A percentile compares a stretch with the other conserved stretches of the same genome.
Conservation (phyloP, 2,329 filamentous ascomycete species). For the Fusarium staphyleae region DNA sequence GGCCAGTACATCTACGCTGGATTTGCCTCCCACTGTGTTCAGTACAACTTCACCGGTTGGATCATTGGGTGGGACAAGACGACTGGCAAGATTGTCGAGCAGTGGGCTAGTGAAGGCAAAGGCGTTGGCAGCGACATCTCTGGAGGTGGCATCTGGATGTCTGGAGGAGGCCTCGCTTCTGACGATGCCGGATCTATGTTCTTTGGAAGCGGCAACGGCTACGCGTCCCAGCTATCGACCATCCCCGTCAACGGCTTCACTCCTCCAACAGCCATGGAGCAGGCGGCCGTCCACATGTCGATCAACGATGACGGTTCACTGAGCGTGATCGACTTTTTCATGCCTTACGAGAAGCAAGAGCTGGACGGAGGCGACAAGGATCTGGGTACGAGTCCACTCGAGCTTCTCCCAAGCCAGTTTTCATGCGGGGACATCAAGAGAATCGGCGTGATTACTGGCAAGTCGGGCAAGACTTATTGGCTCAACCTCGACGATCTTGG, state of each 20-base stretch:
- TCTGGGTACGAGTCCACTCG: constrained; percentile 55
- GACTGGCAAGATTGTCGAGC: constrained; percentile 47
- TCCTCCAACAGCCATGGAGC: constrained; percentile 52
- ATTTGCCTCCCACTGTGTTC: constrained; percentile 63
- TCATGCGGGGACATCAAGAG: constrained; percentile 53
- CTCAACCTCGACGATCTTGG: constrained; percentile 51
- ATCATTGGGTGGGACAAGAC: constrained; percentile 58
- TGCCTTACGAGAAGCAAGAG: constrained; percentile 59
- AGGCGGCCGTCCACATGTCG: constrained; percentile 55
- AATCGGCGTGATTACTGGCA: constrained; percentile 59
- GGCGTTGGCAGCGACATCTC: constrained; percentile 48
- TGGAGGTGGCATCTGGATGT: constrained; percentile 55
- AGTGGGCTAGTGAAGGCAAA: constrained; percentile 51
- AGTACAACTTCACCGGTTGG: constrained; percentile 63
- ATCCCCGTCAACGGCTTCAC: constrained; percentile 49
- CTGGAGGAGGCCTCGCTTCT: constrained; percentile 49
- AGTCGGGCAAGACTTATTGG: constrained; percentile 58
- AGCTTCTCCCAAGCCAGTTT: constrained; percentile 52
- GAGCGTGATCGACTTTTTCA: constrained; percentile 59
- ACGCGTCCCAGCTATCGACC: constrained; percentile 49
- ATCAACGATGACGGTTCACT: constrained; percentile 52
- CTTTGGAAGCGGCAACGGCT: constrained; percentile 51
- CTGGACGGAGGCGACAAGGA: constrained; percentile 60
- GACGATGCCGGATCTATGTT: constrained; percentile 51
- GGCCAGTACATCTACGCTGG: constrained; percentile 58